Percentiles rank a stretch among this genome's conserved stretches.
Conservation (phyloP, 169 alveolate species). For the Cryptosporidium bovis region DNA sequence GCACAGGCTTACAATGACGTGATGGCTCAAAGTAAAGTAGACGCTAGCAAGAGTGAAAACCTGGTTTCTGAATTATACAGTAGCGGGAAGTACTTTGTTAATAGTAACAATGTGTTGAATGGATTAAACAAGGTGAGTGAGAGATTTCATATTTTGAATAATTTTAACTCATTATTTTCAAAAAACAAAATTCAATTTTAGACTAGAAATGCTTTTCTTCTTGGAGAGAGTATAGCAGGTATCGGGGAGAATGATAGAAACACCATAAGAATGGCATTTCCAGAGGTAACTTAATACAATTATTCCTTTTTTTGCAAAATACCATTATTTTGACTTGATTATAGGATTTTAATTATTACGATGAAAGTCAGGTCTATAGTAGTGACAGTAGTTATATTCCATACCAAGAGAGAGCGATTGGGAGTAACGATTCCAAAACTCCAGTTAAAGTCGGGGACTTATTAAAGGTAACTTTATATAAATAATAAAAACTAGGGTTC, state of each 20-base stretch:
- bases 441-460: slow-evolving; percentile 3
- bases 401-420: too few relatives aligned
- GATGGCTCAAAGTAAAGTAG: background rate
- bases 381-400: background rate
- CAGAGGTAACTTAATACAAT: slow-evolving; percentile 35
- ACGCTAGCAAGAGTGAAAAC: too few relatives aligned
- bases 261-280: slow-evolving; percentile 48
- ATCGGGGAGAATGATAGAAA: slow-evolving; percentile 39
- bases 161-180: background rate
- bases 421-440: too few relatives aligned
- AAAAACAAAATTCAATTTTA: background rate
- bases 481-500: background rate
- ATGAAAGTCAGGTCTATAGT: too few relatives aligned
- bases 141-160: background rate
- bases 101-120: background rate
- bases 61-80: too few relatives aligned
- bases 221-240: slow-evolving; percentile 43
- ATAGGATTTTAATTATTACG: background rate
- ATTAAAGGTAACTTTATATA: slow-evolving; percentile 25
- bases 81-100: too few relatives aligned
- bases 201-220: slow-evolving; percentile 47
- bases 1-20: slow-evolving; percentile 7
- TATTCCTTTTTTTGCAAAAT: background rate
- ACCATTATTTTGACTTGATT: slow-evolving; percentile 7
- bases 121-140: slow-evolving; percentile 49